phyloP scores from a whole-genome alignment of 345 rosid species.

The Raphanus raphanistrum region DNA sequence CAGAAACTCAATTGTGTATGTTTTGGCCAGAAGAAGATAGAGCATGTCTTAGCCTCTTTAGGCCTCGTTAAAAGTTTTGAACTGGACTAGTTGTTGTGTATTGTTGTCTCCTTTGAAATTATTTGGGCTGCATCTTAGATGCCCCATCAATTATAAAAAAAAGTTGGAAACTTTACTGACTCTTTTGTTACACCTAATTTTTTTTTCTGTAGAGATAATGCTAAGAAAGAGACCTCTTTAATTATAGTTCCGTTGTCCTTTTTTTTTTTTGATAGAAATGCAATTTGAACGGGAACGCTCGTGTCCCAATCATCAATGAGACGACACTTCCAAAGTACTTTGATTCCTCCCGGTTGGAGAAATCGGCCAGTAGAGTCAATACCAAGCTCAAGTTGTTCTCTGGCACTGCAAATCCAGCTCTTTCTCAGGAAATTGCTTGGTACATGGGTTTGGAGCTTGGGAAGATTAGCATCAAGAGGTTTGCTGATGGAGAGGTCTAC shows the following conservation, averaged over 20 bases:
- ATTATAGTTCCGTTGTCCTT: not conserved
- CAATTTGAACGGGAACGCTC: slow-evolving; percentile 56
- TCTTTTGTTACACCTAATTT: not conserved
- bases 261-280: slow-evolving; percentile 45
- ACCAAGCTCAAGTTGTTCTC: slow-evolving; percentile 62
- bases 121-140: too few relatives aligned
- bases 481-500: slow-evolving; percentile 94
- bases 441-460: slow-evolving; percentile 97
- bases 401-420: slow-evolving; percentile 71
- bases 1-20: too few relatives aligned
- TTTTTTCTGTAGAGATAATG: not conserved
- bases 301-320: slow-evolving; percentile 49
- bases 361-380: slow-evolving; percentile 40
- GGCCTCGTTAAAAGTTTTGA: not conserved
- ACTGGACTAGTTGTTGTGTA: not conserved
- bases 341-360: slow-evolving; percentile 57
- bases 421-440: slow-evolving; percentile 94
- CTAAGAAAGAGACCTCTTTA: not conserved
- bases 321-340: slow-evolving; percentile 57
- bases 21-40: too few relatives aligned
- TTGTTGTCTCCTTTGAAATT: too few relatives aligned
- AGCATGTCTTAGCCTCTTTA: too few relatives aligned
- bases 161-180: not conserved
- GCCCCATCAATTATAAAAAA: too few relatives aligned
- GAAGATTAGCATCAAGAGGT: slow-evolving; percentile 79